These are phyloP conservation scores for Diplodia sapinea DNA, from an alignment of 2,329 filamentous ascomycete genomes.

Conservation along the genomic window DNA sequence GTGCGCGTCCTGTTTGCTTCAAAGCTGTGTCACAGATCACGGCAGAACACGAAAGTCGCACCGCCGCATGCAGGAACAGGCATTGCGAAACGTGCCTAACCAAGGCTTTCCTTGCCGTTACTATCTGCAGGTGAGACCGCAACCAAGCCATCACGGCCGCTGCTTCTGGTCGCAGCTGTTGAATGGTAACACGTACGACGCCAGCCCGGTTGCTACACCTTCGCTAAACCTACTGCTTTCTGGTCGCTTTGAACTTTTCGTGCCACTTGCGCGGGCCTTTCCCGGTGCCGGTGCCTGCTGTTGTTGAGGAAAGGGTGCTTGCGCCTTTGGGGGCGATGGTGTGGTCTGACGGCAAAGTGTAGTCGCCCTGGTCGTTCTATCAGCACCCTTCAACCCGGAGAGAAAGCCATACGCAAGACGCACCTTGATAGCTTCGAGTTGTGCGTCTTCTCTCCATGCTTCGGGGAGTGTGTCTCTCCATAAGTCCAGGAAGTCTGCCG, in stretches of 20 bases:
- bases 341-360: conserved; percentile 42
- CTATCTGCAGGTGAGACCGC: conserved; percentile 18
- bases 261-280: conserved; percentile 48
- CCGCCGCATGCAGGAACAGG: conserved; percentile 26
- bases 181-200: conserved; percentile 20
- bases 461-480: conserved; percentile 49
- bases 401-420: neutral
- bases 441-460: conserved; percentile 44
- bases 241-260: conserved; percentile 41
- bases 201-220: neutral
- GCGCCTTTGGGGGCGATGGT: conserved; percentile 42
- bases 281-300: conserved; percentile 32
- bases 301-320: conserved; percentile 17
- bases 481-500: conserved; percentile 44
- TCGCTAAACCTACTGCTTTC: conserved; percentile 19
- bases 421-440: conserved; percentile 41
- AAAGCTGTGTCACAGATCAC: conserved; percentile 18
- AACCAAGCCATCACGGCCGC: neutral
- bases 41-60: conserved; percentile 23
- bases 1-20: conserved; percentile 18
- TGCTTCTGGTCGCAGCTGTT: conserved; percentile 19
- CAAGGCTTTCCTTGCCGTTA: conserved; percentile 24
- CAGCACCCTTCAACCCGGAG: neutral
- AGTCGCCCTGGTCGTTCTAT: conserved; percentile 34
- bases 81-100: conserved; percentile 24